Evolutionary conservation across 1,284 basidiomycete species (phyloP).

Genomic region (Phylloboletellus chloephorus): DNA sequence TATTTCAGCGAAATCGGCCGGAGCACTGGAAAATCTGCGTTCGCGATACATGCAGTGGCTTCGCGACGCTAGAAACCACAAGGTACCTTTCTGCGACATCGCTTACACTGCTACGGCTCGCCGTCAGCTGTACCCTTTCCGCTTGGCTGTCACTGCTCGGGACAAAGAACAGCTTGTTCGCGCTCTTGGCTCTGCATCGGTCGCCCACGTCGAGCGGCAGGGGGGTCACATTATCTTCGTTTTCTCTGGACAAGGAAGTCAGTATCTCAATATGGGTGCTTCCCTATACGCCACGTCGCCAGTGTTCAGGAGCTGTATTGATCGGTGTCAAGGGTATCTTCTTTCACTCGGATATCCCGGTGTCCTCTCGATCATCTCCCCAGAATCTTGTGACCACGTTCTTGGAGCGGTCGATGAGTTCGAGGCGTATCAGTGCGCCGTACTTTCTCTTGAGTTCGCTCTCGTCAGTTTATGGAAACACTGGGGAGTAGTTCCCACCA

Average conservation of each 20-base stretch:
- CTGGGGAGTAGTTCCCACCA: constrained; percentile 56
- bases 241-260: constrained; percentile 67
- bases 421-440: constrained; percentile 49
- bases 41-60: constrained; percentile 45
- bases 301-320: constrained; percentile 45
- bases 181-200: constrained; percentile 36
- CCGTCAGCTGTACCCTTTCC: constrained; percentile 49
- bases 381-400: constrained; percentile 9
- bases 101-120: constrained; percentile 64
- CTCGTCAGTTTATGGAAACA: constrained; percentile 56
- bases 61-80: constrained; percentile 23
- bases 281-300: constrained; percentile 45
- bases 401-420: constrained; percentile 30
- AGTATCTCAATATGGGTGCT: constrained; percentile 60
- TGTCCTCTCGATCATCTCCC: constrained; percentile 42
- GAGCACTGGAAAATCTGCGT: constrained; percentile 45
- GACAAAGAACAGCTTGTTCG: constrained; percentile 41
- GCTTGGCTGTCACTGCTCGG: constrained; percentile 44
- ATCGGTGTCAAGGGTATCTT: constrained; percentile 53
- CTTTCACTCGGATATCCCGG: constrained; percentile 45
- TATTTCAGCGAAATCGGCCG: constrained; percentile 52
- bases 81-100: constrained; percentile 41
- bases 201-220: constrained; percentile 27
- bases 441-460: constrained; percentile 57
- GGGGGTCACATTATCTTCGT: constrained; percentile 48